Base-by-base conservation (phyloP, 2,329 filamentous ascomycete species). In the Venturia effusa region DNA sequence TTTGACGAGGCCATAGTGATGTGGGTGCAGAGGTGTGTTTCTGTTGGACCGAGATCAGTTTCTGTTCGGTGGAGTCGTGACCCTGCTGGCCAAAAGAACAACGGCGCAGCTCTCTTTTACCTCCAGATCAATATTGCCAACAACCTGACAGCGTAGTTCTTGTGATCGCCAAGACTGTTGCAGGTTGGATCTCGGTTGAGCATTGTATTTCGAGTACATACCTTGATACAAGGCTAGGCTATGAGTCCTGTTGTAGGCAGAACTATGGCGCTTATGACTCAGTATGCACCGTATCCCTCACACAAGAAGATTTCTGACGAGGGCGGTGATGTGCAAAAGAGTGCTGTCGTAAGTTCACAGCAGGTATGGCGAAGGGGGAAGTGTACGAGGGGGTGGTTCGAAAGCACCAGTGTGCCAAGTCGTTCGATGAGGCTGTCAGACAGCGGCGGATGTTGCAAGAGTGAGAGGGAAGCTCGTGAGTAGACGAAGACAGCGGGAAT, bases 1-100 rank as follows among this genome's bases (percentile, higher is more conserved):
- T 85, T 84, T 63, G 62, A 64, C 22, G 62, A 48, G 51, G 59
- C 59, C 59, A 57, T 57, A 3, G 27, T 32, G 27, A 34, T 32
- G 24, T 32, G 24, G 17, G 4, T 55, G 27, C 32, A 27, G 48
- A 34, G 45, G 22, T 51, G 45, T 37, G 51, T 15, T 32, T 32
- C 51, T 57, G 22, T 39, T 32, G 6, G n/a, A 57, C 34, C 51
- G 19, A 37, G 19, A 57, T 57, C 51, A 57, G 51, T 34, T 32
- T 30, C 5, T 17, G 48, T 6, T 32, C 15, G 22, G 45, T 13
- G 45, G 43, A 51, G 45, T 22, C 45, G 22, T 51, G 45, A 51
- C 45, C 22, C 45, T 51, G 45, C 22, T 48, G 45, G 45, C 45
- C 45, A n/a, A 48, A 27, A 22, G 45, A 48, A 48, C 45, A 48